Evolutionary conservation across 2,329 filamentous ascomycete genomes (phyloP).

Genomic region (Fusarium mundagurra): DNA sequence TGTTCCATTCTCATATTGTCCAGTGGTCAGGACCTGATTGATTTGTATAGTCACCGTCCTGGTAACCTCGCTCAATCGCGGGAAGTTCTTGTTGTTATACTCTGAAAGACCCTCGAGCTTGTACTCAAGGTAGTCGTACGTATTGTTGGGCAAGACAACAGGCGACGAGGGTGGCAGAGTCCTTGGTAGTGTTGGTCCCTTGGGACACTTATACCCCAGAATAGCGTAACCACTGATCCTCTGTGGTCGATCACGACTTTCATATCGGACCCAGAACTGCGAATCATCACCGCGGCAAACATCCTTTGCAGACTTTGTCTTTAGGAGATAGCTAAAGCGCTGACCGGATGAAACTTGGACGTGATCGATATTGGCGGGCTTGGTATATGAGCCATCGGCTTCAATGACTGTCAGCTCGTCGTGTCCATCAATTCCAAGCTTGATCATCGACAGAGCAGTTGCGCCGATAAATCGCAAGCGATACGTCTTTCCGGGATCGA

Average conservation of each 20-base stretch:
- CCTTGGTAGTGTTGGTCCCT: background rate
- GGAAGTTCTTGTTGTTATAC: slow-evolving; percentile 40
- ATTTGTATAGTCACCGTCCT: slow-evolving; percentile 59
- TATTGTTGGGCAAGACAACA: slow-evolving; percentile 48
- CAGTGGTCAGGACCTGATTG: slow-evolving; percentile 51
- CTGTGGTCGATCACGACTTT: slow-evolving; percentile 22
- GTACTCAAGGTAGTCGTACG: slow-evolving; percentile 57
- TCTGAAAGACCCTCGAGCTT: slow-evolving; percentile 31
- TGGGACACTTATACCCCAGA: slow-evolving; percentile 7
- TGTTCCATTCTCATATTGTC: slow-evolving; percentile 28
- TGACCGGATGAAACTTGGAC: slow-evolving; percentile 22
- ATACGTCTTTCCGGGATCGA: slow-evolving; percentile 13
- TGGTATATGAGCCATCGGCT: slow-evolving; percentile 28
- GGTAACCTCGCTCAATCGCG: slow-evolving; percentile 58
- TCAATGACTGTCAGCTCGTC: slow-evolving; percentile 16
- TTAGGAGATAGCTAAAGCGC: slow-evolving; percentile 21
- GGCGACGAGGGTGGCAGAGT: slow-evolving; percentile 11
- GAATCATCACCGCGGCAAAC: background rate
- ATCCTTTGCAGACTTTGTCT: background rate
- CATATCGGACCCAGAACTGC: slow-evolving; percentile 26
- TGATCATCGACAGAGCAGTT: slow-evolving; percentile 20
- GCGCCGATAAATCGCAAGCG: slow-evolving; percentile 22
- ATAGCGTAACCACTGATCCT: slow-evolving; percentile 24
- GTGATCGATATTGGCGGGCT: slow-evolving; percentile 1
- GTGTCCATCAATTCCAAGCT: slow-evolving; percentile 16